Evolutionary conservation across 352 stramenopile species (phyloP), one percentile per base, ranked within the genome.

Genomic region (Phytophthora sp.): DNA sequence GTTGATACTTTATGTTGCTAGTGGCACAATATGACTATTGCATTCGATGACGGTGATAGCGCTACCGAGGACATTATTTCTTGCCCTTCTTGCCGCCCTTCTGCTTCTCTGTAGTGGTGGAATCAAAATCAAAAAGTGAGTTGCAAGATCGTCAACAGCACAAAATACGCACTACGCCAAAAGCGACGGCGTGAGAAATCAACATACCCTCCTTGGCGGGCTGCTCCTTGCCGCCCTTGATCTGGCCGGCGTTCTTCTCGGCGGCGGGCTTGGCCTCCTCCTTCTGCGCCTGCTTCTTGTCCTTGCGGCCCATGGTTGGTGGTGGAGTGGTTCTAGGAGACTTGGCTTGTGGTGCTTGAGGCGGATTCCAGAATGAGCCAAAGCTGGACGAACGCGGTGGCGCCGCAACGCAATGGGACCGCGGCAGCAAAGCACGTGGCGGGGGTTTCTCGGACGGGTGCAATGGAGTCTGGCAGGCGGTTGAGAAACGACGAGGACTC

Each of bases 261-360:
- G 45, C 60, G 2, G 43, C 45, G 13, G 54, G 39, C 21, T 66
- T 70, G 5, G 43, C 21, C 11, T 63, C 56, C 12, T 65, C 37
- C 30, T 49, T 52, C 55, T 64, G 54, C 39, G 56, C 41, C 50
- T 67, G 59, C 32, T 53, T 55, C 43, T 60, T 74, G 50, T 74
- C 67, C 51, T 74, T 77, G 54, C 64, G 69, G 50, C 32, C 64
- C 69, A 77, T 77, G 15, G 35, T 69, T 17, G 18, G 18, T 54
- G 20, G 41, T 4, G 42, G 21, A 21, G 54, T 55, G 27, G 32
- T 51, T 26, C 41, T 44, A 42, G 27, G 32, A 38, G 17, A 1
- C 20, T 56, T 23, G 26, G 28, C 46, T 66, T 71, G 43, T 21
- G 54, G 24, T 30, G 20, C 24, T 61, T 7, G 51, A 54, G 32